Base-by-base conservation (phyloP, 371 early-diverging fungal genomes). In the Mortierella polycephala region DNA sequence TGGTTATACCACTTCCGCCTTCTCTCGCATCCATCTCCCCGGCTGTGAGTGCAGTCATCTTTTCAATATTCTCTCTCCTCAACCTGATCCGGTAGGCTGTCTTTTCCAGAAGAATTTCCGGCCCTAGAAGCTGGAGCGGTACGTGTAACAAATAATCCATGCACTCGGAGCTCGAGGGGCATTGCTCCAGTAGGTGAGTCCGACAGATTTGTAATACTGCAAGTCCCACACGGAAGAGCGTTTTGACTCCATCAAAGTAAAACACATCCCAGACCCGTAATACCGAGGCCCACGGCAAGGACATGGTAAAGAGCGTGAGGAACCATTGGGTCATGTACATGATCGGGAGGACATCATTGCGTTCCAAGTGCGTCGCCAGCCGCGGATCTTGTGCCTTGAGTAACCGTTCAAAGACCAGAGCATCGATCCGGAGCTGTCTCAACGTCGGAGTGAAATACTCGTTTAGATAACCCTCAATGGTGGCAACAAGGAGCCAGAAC, bases 241-340 rank as follows among this genome's bases (percentile, higher is more conserved):
- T 91, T 37, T 67, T 66, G 58, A 67, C 72, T 64, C 94, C 95
- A 83, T 94, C 94, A 76, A 86, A 92, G 64, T 92, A 89, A 61
- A 98, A 94, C 74, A 96, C 91, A 83, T 98, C 98, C 97, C 97
- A 96, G 30, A 97, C 92, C 4, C 96, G 86, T 44, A 98, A 83
- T 9, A 95, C 96, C 0, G 96, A 88, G 14, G 88, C 86, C 98
- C 98, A 98, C 7, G 97, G 97, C 47, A 97, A 82, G 4, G 93
- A 85, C 89, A 92, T 88, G 2, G 97, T 96, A 74, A 93, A 98
- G 5, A 95, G 85, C 0, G 98, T 96, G 76, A 98, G 82, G 72
- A 97, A 96, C 98, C 98, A 98, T 54, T 94, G 94, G 3, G 97
- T 92, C 30, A 94, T 91, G 69, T 94, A 98, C 91, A 94, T 94